A percentile compares a stretch with the other conserved stretches of the same genome.
These are phyloP conservation scores for Ustilago hordei DNA, from an alignment of 1,284 basidiomycete genomes.

Conservation along the genomic window DNA sequence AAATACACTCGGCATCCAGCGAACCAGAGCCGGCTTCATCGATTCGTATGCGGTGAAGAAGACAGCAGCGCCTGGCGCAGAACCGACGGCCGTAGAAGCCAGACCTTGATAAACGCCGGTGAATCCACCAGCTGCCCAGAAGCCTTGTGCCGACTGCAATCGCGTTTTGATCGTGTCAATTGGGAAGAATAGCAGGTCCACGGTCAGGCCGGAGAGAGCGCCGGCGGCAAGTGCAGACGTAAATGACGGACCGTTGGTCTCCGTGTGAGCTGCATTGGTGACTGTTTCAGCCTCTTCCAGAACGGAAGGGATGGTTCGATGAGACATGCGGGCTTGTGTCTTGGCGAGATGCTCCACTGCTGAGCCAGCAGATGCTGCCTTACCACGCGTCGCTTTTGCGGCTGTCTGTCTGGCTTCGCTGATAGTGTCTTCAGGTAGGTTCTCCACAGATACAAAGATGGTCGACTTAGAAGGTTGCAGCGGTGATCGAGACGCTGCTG, in stretches of 20 bases:
- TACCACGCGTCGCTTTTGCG: not conserved
- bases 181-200: constrained; percentile 92
- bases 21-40: constrained; percentile 76
- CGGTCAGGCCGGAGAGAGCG: constrained; percentile 63
- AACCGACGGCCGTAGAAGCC: constrained; percentile 93
- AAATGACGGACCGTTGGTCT: constrained; percentile 25
- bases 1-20: constrained; percentile 31
- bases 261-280: not conserved
- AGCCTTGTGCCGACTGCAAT: constrained; percentile 88
- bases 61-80: constrained; percentile 92
- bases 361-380: not conserved
- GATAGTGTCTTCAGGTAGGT: constrained; percentile 15
- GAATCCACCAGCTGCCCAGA: constrained; percentile 87
- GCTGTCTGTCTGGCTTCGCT: not conserved
- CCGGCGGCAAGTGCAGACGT: constrained; percentile 54
- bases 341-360: constrained; percentile 17
- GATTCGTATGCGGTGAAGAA: constrained; percentile 97
- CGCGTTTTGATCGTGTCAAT: constrained; percentile 97
- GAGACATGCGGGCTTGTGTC: constrained; percentile 22
- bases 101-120: constrained; percentile 92
- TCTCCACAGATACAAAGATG: constrained; percentile 24
- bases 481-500: not conserved
- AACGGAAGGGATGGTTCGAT: constrained; percentile 35
- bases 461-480: constrained; percentile 23
- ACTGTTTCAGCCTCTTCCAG: constrained; percentile 23